phyloP scores from a whole-genome alignment of 2,329 filamentous ascomycete genomes.

The Fusarium compactum region DNA sequence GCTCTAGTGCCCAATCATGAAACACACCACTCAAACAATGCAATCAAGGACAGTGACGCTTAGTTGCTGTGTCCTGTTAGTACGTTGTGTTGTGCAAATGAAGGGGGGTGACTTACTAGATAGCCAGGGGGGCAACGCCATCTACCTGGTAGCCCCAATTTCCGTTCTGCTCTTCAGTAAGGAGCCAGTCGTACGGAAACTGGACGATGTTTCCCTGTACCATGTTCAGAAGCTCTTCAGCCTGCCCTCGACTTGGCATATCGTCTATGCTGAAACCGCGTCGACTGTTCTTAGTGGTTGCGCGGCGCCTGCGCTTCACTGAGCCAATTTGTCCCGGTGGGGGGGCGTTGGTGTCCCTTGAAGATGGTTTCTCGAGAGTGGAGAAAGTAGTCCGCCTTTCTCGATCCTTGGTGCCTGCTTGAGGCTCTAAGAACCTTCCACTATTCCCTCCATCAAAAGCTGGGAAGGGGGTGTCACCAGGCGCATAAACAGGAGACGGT shows the following conservation, averaged over 20 bases:
- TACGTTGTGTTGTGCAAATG: background rate
- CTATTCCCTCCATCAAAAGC: conserved; percentile 56
- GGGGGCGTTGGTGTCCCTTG: conserved; percentile 49
- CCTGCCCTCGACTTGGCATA: conserved; percentile 78
- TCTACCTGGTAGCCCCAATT: conserved; percentile 99
- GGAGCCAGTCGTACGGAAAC: conserved; percentile 96
- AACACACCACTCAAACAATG: conserved; percentile 7
- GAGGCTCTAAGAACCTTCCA: conserved; percentile 51
- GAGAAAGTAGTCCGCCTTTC: conserved; percentile 70
- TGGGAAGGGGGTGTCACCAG: conserved; percentile 61
- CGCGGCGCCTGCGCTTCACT: conserved; percentile 72
- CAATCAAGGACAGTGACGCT: conserved; percentile 31
- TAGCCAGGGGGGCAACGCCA: conserved; percentile 94
- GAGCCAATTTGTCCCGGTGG: conserved; percentile 58
- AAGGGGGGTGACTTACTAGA: conserved; percentile 77
- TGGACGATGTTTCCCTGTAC: conserved; percentile 90
- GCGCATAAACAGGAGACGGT: conserved; percentile 57
- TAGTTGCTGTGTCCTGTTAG: conserved; percentile 54
- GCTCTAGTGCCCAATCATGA: conserved; percentile 31
- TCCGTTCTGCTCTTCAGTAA: conserved; percentile 89
- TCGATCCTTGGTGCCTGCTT: conserved; percentile 54
- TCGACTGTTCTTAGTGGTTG: conserved; percentile 76
- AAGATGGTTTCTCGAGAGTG: conserved; percentile 62
- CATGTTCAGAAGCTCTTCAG: conserved; percentile 83
- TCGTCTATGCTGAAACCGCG: conserved; percentile 78